Percentiles rank a stretch among this genome's conserved stretches.
These are phyloP conservation scores for Tylopilus plumbeoviolaceoides DNA, from an alignment of 768 basidiomycete genomes.

Conservation along the genomic window DNA sequence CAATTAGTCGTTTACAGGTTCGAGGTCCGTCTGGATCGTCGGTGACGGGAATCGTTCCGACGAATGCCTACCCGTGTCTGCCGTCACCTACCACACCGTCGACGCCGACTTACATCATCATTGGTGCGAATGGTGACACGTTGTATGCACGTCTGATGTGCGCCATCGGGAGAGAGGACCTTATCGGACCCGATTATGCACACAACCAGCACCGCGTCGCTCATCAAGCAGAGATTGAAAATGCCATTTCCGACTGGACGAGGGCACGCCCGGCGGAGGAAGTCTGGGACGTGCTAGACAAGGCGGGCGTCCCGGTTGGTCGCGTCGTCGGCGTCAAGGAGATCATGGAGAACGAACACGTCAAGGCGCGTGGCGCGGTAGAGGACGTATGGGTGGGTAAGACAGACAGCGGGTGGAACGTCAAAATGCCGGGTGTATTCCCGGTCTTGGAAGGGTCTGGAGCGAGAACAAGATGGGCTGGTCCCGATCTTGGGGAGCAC, in stretches of 20 bases:
- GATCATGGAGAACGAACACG: conserved; percentile 55
- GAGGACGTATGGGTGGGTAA: conserved; percentile 53
- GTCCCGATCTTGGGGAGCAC: conserved; percentile 61
- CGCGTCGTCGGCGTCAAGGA: conserved; percentile 61
- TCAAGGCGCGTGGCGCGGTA: conserved; percentile 50
- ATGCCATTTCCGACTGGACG: conserved; percentile 62
- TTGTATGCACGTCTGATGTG: conserved; percentile 67
- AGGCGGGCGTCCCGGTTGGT: conserved; percentile 59
- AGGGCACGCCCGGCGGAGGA: conserved; percentile 45
- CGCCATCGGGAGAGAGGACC: conserved; percentile 54
- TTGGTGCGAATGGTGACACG: conserved; percentile 69
- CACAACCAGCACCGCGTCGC: conserved; percentile 41
- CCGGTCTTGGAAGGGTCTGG: conserved; percentile 60
- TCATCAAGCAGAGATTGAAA: conserved; percentile 51
- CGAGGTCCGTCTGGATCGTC: conserved; percentile 74
- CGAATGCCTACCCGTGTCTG: conserved; percentile 68
- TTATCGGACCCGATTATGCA: conserved; percentile 49
- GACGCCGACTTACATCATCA: conserved; percentile 56
- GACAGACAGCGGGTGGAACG: conserved; percentile 46
- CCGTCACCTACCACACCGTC: conserved; percentile 39
- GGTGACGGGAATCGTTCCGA: conserved; percentile 71
- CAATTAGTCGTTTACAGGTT: conserved; percentile 34
- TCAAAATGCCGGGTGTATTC: conserved; percentile 66
- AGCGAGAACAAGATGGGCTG: conserved; percentile 60
- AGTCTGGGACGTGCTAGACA: conserved; percentile 46